Evolutionary conservation across 805 yeast species (phyloP).

Genomic region (Candida vaughaniae): DNA sequence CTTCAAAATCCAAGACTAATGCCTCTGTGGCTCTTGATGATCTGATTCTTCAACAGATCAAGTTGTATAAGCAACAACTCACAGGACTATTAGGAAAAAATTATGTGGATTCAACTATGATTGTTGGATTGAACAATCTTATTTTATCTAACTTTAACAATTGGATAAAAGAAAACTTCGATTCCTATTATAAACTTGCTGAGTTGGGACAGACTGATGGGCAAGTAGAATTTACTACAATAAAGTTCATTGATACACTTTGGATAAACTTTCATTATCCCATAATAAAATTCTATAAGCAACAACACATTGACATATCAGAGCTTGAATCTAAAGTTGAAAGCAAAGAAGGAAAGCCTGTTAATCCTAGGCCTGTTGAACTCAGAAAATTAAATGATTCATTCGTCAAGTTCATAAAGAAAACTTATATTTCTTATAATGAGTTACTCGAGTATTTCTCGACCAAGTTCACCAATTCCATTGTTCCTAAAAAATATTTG

Average conservation of each 20-base stretch:
- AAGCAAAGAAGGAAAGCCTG: conserved; percentile 16
- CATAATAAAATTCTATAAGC: conserved; percentile 55
- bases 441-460: conserved; percentile 40
- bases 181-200: conserved; percentile 22
- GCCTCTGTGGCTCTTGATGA: too few relatives aligned
- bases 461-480: conserved; percentile 35
- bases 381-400: conserved; percentile 53
- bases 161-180: conserved; percentile 39
- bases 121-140: conserved; percentile 49
- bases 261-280: conserved; percentile 70
- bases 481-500: conserved; percentile 30
- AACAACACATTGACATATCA: conserved; percentile 23
- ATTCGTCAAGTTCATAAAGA: conserved; percentile 49
- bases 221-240: conserved; percentile 35
- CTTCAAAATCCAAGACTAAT: too few relatives aligned
- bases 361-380: conserved; percentile 47
- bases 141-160: conserved; percentile 46
- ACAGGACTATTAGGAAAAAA: conserved; percentile 17
- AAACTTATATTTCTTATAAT: conserved; percentile 48
- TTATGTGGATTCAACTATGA: conserved; percentile 40
- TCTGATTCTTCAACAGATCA: conserved; percentile 14
- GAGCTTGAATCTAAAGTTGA: background rate
- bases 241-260: conserved; percentile 39
- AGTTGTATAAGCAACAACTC: conserved; percentile 19
- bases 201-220: conserved; percentile 10